phyloP scores from a whole-genome alignment of 2,329 filamentous ascomycete genomes.

The Sclerotinia glacialis region DNA sequence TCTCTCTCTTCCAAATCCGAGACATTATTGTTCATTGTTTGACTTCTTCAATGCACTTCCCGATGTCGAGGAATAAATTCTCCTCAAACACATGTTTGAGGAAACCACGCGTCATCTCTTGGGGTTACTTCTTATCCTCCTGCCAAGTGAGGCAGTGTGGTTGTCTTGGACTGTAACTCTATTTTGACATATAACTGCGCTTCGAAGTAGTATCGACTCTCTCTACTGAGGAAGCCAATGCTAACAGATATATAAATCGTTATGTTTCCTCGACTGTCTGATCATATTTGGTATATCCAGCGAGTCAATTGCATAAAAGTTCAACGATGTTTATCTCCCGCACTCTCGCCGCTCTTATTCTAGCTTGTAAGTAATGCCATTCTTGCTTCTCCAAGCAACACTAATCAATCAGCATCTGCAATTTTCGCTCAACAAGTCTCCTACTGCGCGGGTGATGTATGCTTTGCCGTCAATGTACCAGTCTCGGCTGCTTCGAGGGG shows the following conservation, averaged over 20 bases:
- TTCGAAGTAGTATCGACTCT: background rate
- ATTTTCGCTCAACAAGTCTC: conserved; percentile 28
- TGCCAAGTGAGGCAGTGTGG: background rate
- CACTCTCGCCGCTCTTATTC: conserved; percentile 1
- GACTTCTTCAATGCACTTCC: background rate
- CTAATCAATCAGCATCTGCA: conserved; percentile 25
- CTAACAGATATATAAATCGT: background rate
- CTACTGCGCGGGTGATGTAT: conserved; percentile 31
- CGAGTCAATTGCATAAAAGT: background rate
- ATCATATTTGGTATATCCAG: background rate
- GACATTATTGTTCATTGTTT: background rate
- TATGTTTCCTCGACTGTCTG: background rate
- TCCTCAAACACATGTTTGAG: background rate
- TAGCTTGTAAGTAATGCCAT: conserved; percentile 6
- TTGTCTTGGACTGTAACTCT: background rate
- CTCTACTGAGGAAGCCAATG: background rate
- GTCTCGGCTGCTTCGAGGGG: conserved; percentile 49
- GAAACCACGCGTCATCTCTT: background rate
- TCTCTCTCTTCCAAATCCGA: background rate
- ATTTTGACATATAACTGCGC: background rate
- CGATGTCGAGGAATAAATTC: background rate
- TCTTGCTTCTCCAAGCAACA: background rate
- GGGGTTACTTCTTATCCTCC: background rate
- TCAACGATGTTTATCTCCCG: background rate
- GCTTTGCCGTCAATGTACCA: conserved; percentile 54